A percentile compares a stretch with the other conserved stretches of the same genome.
Conservation (phyloP, 805 yeast species). For the Isabelozyma gotoi region DNA sequence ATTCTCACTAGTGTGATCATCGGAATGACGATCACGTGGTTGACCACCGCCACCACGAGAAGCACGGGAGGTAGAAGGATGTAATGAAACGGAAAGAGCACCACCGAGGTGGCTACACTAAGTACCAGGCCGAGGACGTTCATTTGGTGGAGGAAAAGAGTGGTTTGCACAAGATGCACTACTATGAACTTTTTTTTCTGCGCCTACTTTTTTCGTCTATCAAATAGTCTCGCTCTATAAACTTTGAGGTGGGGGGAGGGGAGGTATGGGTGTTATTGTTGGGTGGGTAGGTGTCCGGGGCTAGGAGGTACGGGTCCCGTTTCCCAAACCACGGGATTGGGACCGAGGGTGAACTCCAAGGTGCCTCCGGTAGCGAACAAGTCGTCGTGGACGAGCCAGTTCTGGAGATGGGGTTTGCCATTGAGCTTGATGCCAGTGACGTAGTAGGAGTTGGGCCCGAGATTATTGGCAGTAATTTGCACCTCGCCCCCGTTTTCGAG, state of each 20-base stretch:
- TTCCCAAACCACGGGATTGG: slow-evolving; percentile 20
- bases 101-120: neutral
- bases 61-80: neutral
- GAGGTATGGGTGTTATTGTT: neutral
- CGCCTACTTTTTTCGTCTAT: too few relatives aligned
- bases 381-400: slow-evolving; percentile 32
- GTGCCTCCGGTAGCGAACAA: slow-evolving; percentile 26
- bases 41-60: neutral
- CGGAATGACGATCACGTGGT: neutral
- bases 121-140: neutral
- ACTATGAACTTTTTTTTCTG: neutral
- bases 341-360: slow-evolving; percentile 16
- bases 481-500: slow-evolving; percentile 22
- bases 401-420: slow-evolving; percentile 22
- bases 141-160: neutral
- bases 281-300: slow-evolving; percentile 22
- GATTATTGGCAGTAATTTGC: slow-evolving; percentile 20
- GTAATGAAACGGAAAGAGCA: neutral
- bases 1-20: slow-evolving; percentile 5
- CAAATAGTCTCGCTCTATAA: too few relatives aligned
- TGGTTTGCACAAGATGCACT: neutral
- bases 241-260: too few relatives aligned
- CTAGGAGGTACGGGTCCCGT: slow-evolving; percentile 25
- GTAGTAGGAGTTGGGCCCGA: slow-evolving; percentile 20
- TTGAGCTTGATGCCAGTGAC: slow-evolving; percentile 27